phyloP scores from a whole-genome alignment of 306 rosid genomes.

The Biancaea sappan region DNA sequence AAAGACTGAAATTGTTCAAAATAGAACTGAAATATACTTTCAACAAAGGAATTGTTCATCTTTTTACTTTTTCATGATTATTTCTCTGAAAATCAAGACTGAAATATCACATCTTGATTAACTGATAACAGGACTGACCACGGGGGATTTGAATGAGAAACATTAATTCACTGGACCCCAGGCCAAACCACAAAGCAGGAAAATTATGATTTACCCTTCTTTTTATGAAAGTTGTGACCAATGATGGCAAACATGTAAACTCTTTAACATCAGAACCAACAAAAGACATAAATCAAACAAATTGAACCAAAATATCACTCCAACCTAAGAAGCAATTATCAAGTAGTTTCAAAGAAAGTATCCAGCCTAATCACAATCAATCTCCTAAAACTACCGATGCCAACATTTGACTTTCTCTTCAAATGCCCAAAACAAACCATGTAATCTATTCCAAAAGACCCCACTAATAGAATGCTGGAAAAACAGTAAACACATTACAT shows the following conservation, averaged over 20 bases:
- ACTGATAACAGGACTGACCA: too few species aligned
- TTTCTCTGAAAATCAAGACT: too few species aligned
- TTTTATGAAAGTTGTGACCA: background rate
- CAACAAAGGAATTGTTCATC: too few species aligned
- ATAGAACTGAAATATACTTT: too few species aligned
- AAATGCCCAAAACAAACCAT: constrained; percentile 18
- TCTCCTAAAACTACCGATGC: background rate
- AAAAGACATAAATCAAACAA: background rate
- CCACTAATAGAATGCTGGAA: constrained; percentile 3
- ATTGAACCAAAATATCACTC: background rate
- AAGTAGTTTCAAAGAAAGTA: background rate
- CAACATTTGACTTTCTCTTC: background rate
- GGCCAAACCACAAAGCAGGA: too few species aligned
- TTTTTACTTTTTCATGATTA: too few species aligned
- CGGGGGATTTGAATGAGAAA: too few species aligned
- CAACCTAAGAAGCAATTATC: background rate
- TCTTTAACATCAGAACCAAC: background rate
- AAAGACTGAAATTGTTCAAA: too few species aligned
- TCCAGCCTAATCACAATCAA: background rate
- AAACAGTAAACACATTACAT: background rate
- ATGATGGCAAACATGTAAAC: background rate
- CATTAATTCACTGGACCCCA: too few species aligned
- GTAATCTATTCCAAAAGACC: background rate
- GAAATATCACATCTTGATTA: too few species aligned
- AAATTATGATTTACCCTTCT: too few species aligned